Base-by-base conservation (phyloP, 2,329 filamentous ascomycete species). In the Nigrospora sphaerica region DNA sequence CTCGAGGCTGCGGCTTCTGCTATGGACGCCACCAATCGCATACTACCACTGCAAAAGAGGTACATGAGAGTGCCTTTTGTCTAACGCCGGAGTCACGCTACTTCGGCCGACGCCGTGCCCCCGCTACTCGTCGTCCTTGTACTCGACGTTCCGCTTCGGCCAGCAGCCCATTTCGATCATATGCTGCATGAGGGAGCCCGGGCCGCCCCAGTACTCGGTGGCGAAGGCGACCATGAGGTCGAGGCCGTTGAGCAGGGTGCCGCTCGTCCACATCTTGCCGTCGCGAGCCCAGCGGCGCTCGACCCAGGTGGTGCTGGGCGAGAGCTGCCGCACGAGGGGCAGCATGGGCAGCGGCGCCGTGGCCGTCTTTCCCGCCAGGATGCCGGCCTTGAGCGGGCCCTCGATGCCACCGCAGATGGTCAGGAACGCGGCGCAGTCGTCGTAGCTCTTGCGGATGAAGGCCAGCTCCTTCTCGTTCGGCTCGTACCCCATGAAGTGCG, bases 331-430 rank as follows among this genome's bases (percentile, higher is more conserved):
- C n/a, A 69, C 39, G 11, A 42, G 31, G 0, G 49, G 46, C 2
- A 71, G 38, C 17, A 66, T 37, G 5, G 45, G 3, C 3, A 59
- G 62, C 2, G 68, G 68, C 1, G 53, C 65, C 0, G 69, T 69
- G 2, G 54, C 63, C 0, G 62, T 70, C 54, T 67, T 68, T 6
- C 61, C 65, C 2, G 58, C 42, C 5, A 71, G 51, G 2, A 72
- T 23, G 0, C 68, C 68, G 0, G 68, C 63, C 28, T 57, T 46
- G 2, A 63, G 52, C 3, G 62, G 60, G 7, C 57, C 48, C 14
- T 57, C 16, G 23, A 68, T 46, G 44, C 69, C 69, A 12, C 58
- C 67, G 46, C 69, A 72, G 49, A 72, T 61, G 42, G 57, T 58
- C 13, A 72, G 46, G 52, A 70, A 70, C 2, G 66, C 68, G 10